Percentiles rank a stretch among this genome's conserved stretches.
These are phyloP conservation scores for Sugiyamaella valdiviana DNA, from an alignment of 805 yeast genomes.

Conservation along the genomic window DNA sequence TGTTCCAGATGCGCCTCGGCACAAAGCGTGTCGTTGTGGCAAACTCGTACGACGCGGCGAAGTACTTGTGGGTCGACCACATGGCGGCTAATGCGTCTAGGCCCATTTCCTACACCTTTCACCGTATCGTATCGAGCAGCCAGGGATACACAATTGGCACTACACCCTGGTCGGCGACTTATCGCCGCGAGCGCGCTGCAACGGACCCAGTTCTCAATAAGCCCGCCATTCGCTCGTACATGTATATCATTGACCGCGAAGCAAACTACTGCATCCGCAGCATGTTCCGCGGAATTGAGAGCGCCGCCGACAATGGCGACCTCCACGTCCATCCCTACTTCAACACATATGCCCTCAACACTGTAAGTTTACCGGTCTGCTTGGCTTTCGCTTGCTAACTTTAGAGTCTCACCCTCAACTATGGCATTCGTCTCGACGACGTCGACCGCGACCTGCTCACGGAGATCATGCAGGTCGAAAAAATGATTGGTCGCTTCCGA, in stretches of 20 bases:
- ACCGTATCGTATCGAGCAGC: conserved; percentile 46
- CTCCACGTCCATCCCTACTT: conserved; percentile 32
- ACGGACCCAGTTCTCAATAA: conserved; percentile 37
- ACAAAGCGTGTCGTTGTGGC: conserved; percentile 52
- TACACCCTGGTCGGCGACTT: conserved; percentile 39
- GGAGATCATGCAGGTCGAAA: conserved; percentile 31
- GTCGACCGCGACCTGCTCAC: conserved; percentile 26
- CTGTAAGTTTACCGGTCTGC: conserved; percentile 45
- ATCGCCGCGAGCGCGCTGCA: conserved; percentile 33
- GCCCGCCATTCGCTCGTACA: conserved; percentile 34
- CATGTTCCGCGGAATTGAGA: conserved; percentile 17
- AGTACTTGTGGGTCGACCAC: conserved; percentile 46
- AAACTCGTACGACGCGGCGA: conserved; percentile 53
- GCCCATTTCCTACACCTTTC: conserved; percentile 63
- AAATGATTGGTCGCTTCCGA: conserved; percentile 29
- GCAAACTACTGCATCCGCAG: conserved; percentile 31
- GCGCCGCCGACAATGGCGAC: conserved; percentile 20
- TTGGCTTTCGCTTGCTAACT: conserved; percentile 47
- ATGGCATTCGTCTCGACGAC: conserved; percentile 36
- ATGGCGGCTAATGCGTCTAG: conserved; percentile 56
- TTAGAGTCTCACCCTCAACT: conserved; percentile 34
- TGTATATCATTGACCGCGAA: conserved; percentile 33
- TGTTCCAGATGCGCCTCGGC: conserved; percentile 64
- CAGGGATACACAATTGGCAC: conserved; percentile 41
- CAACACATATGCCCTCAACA: conserved; percentile 35